phyloP scores from a whole-genome alignment of 305 asterid species.

The Fraxinus albicans region DNA sequence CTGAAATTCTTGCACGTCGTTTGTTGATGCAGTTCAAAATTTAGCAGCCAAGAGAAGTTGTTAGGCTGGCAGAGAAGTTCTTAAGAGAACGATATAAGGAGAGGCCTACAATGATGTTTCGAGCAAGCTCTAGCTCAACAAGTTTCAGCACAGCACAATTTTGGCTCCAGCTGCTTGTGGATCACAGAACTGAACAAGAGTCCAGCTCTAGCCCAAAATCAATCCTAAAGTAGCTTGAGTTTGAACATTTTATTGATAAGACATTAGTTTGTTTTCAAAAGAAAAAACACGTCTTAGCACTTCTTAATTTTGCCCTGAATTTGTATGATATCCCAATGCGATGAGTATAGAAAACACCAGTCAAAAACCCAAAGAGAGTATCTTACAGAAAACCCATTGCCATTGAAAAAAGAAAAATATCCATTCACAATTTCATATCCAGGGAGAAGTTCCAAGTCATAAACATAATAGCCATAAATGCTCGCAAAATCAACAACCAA shows the following conservation, averaged over 20 bases:
- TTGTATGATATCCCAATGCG: background rate
- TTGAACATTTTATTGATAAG: background rate
- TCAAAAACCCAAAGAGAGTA: background rate
- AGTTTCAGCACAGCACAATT: background rate
- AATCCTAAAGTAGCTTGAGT: background rate
- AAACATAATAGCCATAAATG: conserved; percentile 17
- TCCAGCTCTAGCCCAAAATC: background rate
- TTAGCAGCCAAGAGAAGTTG: background rate
- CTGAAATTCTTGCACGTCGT: background rate
- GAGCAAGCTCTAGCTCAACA: background rate
- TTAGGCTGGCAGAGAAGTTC: background rate
- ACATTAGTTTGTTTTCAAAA: background rate
- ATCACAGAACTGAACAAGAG: background rate
- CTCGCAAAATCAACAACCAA: background rate
- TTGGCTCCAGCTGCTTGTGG: background rate
- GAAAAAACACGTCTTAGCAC: background rate
- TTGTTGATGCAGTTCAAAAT: background rate
- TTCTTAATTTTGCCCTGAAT: background rate
- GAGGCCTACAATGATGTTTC: background rate
- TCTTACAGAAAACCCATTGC: background rate
- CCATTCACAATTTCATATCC: background rate
- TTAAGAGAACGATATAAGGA: background rate
- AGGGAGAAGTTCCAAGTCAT: conserved; percentile 16
- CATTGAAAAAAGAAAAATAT: background rate
- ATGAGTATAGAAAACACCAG: background rate